A percentile compares a stretch with the other conserved stretches of the same genome.
phyloP scores from a whole-genome alignment of 345 rosid genomes.

The Corymbia maculata region DNA sequence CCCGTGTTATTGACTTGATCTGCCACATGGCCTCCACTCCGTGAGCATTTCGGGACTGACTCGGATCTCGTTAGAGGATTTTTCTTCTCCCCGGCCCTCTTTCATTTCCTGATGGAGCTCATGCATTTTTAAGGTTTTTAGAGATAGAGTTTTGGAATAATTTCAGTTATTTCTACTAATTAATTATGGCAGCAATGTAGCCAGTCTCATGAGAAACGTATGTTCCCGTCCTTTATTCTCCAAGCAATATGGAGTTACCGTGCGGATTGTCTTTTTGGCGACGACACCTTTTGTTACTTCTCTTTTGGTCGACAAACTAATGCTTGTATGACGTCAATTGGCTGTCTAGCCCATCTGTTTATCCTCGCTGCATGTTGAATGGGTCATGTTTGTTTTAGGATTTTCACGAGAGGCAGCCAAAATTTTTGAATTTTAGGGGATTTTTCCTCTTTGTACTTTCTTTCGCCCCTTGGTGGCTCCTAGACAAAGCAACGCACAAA shows the following conservation, averaged over 20 bases:
- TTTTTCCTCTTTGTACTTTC: background rate
- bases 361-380: background rate
- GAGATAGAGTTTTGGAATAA: too few species aligned
- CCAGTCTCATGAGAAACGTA: background rate
- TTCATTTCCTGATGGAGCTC: background rate
- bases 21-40: background rate
- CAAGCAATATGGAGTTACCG: background rate
- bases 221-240: background rate
- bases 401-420: background rate
- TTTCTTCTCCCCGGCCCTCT: background rate
- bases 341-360: background rate
- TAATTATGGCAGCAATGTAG: too few species aligned
- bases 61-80: background rate
- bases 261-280: background rate
- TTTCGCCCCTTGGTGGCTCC: background rate
- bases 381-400: background rate
- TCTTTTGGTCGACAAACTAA: background rate
- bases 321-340: background rate
- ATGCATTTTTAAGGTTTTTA: background rate
- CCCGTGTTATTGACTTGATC: background rate
- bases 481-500: background rate
- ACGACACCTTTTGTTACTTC: background rate
- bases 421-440: background rate
- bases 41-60: background rate
- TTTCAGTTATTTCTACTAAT: background rate